Evolutionary conservation across 257 asterid genomes (phyloP).

Genomic region (Marsdenia floribunda): DNA sequence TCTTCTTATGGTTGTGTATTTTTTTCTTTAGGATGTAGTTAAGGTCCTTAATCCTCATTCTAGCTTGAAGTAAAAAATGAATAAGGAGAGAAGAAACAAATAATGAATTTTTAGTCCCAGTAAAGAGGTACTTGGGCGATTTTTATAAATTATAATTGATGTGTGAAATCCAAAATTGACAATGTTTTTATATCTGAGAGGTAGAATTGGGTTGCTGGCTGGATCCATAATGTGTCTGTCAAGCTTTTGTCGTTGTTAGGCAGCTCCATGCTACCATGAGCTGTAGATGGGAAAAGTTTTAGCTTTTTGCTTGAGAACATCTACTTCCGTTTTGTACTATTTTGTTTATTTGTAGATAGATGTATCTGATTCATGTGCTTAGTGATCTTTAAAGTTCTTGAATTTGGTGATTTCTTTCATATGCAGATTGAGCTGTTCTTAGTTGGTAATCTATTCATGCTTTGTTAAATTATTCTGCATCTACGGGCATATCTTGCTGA

Average conservation of each 20-base stretch:
- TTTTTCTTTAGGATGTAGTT: neutral
- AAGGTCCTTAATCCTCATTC: no score
- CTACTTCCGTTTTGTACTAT: neutral
- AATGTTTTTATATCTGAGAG: no score
- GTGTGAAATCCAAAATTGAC: no score
- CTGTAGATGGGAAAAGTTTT: neutral
- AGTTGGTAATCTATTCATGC: neutral
- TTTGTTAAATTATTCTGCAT: constrained; percentile 1
- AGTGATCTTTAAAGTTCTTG: neutral
- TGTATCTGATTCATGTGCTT: neutral
- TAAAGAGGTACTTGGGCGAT: no score
- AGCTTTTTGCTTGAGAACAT: neutral
- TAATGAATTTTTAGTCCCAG: no score
- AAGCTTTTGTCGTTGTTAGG: neutral
- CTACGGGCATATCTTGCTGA: neutral
- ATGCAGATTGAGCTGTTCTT: neutral
- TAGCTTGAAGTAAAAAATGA: no score
- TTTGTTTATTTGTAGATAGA: neutral
- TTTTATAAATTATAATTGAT: no score
- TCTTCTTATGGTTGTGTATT: neutral
- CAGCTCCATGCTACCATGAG: neutral
- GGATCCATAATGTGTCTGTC: neutral
- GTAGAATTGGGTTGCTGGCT: neutral
- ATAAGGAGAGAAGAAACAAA: no score
- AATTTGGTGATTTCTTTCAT: neutral